Conservation (phyloP, 164 flowering plant genomes). For the Magnolia changhungtana region DNA sequence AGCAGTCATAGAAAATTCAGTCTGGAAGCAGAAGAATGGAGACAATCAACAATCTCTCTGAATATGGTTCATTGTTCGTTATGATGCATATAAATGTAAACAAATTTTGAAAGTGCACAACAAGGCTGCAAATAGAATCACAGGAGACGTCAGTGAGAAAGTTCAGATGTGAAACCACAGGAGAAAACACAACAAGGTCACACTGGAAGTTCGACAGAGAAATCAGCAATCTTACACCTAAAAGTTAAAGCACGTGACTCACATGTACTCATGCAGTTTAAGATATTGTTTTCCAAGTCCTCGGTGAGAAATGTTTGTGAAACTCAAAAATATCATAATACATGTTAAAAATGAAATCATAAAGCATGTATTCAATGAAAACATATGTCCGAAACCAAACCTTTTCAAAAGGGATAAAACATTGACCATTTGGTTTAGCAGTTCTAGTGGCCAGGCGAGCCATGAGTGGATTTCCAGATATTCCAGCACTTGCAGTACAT, state of each 20-base stretch:
- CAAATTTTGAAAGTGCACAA: background rate
- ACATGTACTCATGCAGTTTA: background rate
- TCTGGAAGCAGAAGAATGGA: too few species aligned
- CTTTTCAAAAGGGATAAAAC: conserved; percentile 60
- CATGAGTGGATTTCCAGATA: conserved; percentile 78
- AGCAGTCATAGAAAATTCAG: too few species aligned
- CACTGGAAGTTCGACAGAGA: background rate
- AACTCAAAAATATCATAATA: background rate
- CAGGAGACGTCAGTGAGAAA: background rate
- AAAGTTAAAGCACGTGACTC: background rate
- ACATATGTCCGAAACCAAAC: conserved; percentile 23
- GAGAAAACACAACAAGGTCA: background rate
- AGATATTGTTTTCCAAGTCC: background rate
- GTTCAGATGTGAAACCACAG: background rate
- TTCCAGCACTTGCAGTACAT: conserved; percentile 93
- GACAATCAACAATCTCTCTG: too few species aligned
- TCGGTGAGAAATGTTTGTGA: background rate
- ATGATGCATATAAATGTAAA: background rate
- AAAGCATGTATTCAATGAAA: background rate
- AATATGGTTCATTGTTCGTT: background rate
- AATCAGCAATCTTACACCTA: background rate
- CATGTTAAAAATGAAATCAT: background rate
- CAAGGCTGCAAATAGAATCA: background rate
- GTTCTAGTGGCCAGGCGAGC: conserved; percentile 92
- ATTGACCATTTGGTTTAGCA: conserved; percentile 94